A percentile compares a stretch with the other conserved stretches of the same genome.
phyloP scores from a whole-genome alignment of 2,329 filamentous ascomycete species.

The Ilyonectria sp. region DNA sequence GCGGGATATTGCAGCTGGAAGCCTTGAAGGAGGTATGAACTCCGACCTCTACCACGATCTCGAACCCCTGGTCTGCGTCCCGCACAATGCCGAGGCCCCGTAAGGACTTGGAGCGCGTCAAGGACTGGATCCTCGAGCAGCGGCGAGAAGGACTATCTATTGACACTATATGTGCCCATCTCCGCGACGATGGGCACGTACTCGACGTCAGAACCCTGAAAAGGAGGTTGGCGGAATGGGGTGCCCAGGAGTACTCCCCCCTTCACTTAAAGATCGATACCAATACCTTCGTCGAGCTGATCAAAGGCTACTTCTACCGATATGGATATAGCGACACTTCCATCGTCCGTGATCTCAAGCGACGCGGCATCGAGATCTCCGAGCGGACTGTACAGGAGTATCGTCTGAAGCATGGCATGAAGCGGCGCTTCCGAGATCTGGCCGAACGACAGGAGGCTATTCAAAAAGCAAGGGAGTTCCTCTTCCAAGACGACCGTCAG shows the following conservation, averaged over 20 bases:
- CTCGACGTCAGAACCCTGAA: not conserved
- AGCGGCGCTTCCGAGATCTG: no score
- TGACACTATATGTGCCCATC: no score
- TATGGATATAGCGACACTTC: no score
- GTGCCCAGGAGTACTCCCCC: not conserved
- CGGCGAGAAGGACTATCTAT: no score
- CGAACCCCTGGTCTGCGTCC: no score
- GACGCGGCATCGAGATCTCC: not conserved
- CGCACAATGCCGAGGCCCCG: no score
- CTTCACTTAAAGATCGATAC: not conserved
- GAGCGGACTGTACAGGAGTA: no score
- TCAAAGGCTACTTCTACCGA: no score
- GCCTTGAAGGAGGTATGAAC: slow-evolving; percentile 43
- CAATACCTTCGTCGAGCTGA: no score
- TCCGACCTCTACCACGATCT: not conserved
- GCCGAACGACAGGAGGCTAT: not conserved
- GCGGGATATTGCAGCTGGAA: not conserved
- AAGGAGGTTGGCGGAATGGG: not conserved
- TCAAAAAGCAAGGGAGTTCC: not conserved
- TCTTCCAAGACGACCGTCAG: not conserved
- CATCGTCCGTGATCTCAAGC: not conserved
- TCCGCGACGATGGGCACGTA: not conserved
- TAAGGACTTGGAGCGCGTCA: no score
- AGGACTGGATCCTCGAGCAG: no score
- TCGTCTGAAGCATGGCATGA: no score